These are phyloP conservation scores for Fusarium siculi DNA, from an alignment of 2,329 filamentous ascomycete genomes.

Conservation along the genomic window DNA sequence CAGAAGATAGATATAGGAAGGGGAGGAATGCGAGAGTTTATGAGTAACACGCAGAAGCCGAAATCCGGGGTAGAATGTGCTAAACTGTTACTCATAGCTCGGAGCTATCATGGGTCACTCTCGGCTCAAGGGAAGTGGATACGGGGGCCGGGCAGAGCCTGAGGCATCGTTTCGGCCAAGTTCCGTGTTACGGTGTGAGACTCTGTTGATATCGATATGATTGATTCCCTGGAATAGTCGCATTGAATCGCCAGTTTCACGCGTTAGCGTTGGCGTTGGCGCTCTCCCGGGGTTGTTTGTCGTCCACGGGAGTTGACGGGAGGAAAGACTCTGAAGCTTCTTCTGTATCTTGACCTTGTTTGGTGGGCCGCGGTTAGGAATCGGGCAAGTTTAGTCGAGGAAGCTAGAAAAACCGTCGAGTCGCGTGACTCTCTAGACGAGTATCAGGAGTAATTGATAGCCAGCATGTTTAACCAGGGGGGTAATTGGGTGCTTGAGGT, in stretches of 20 bases:
- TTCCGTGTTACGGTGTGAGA: conserved; percentile 25
- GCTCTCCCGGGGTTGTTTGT: neutral
- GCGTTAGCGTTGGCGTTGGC: conserved; percentile 3
- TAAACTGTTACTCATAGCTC: conserved; percentile 33
- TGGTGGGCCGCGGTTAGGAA: neutral
- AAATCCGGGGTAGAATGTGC: conserved; percentile 24
- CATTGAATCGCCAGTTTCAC: conserved; percentile 13
- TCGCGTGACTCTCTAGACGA: conserved; percentile 19
- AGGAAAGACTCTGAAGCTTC: neutral
- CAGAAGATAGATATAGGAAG: neutral
- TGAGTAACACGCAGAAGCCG: conserved; percentile 23
- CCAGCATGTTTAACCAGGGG: neutral
- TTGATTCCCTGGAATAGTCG: neutral
- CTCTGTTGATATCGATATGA: neutral
- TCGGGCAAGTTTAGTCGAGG: conserved; percentile 18
- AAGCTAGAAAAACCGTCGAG: conserved; percentile 7
- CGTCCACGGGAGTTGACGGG: conserved; percentile 10
- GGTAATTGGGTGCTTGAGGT: neutral
- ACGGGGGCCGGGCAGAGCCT: conserved; percentile 4
- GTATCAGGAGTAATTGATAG: neutral
- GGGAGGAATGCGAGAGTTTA: conserved; percentile 6
- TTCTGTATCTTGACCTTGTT: neutral
- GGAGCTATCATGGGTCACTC: conserved; percentile 15
- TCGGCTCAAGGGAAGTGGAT: conserved; percentile 33
- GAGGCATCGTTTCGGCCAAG: conserved; percentile 33